Evolutionary conservation across 768 basidiomycete species (phyloP).

Genomic region (Mrakia blollopis): DNA sequence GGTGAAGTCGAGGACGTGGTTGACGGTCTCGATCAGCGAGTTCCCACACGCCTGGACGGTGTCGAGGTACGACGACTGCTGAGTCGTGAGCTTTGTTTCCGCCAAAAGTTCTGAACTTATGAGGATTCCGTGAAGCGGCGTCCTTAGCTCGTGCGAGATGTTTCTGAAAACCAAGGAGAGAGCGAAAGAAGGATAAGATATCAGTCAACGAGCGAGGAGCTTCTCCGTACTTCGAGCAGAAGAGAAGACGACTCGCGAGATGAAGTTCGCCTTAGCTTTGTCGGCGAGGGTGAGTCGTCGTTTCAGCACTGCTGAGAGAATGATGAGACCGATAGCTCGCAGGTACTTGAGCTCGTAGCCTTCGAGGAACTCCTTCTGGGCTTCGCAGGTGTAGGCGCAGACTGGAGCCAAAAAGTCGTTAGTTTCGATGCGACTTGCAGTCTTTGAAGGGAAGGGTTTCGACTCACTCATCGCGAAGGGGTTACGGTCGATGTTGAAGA

Average conservation of each 20-base stretch:
- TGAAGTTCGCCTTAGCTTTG: slow-evolving; percentile 58
- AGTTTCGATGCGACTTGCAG: not conserved
- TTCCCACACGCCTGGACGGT: slow-evolving; percentile 93
- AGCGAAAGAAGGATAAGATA: no score
- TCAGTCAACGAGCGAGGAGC: no score
- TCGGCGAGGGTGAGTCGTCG: slow-evolving; percentile 89
- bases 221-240: no score
- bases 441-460: no score
- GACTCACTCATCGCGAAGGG: slow-evolving; percentile 10
- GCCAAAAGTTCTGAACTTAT: slow-evolving; percentile 53
- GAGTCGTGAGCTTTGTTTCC: slow-evolving; percentile 74
- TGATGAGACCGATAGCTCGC: slow-evolving; percentile 63
- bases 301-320: slow-evolving; percentile 86
- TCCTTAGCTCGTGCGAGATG: slow-evolving; percentile 74
- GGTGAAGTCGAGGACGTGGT: slow-evolving; percentile 93
- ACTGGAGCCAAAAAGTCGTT: slow-evolving; percentile 44
- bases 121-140: slow-evolving; percentile 73
- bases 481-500: slow-evolving; percentile 64
- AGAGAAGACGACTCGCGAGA: slow-evolving; percentile 39
- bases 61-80: slow-evolving; percentile 79
- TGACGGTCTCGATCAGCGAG: slow-evolving; percentile 92
- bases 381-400: slow-evolving; percentile 77
- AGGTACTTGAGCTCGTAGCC: slow-evolving; percentile 70
- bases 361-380: slow-evolving; percentile 64
- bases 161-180: slow-evolving; percentile 51